Evolutionary conservation across 2,329 filamentous ascomycete genomes (phyloP), one percentile per base, ranked within the genome.

Genomic region (Graphilbum ipis-grandicollis): DNA sequence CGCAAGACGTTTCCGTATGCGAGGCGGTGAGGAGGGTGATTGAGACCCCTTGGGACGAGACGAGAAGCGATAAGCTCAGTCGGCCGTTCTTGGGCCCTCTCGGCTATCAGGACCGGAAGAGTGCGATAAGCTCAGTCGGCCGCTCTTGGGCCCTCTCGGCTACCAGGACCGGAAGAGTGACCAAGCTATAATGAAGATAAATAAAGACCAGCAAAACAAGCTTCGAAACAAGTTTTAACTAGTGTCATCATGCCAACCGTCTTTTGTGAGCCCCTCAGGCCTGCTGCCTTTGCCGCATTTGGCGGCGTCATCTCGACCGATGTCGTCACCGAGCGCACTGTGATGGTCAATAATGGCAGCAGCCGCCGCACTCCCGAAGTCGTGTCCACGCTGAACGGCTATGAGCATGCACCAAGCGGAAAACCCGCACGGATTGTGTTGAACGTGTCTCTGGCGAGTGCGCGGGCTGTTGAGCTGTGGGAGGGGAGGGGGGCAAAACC

Each of bases 1-100:
- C 58, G 53, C 41, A 50, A 54, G 39, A 55, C 62, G 38, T 66
- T 60, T 42, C 64, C 64, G 8, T 43, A 41, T 18, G 26, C 15
- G 30, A n/a, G n/a, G n/a, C n/a, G n/a, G n/a, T n/a, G n/a, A n/a
- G n/a, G n/a, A n/a, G n/a, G n/a, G n/a, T n/a, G n/a, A n/a, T n/a
- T n/a, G n/a, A n/a, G n/a, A n/a, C n/a, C n/a, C n/a, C n/a, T n/a
- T n/a, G n/a, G n/a, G n/a, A n/a, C n/a, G n/a, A n/a, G n/a, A n/a
- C n/a, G n/a, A n/a, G n/a, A n/a, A n/a, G n/a, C n/a, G n/a, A n/a
- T n/a, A n/a, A n/a, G n/a, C n/a, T n/a, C n/a, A n/a, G n/a, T n/a
- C n/a, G n/a, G n/a, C n/a, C n/a, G n/a, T n/a, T n/a, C n/a, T n/a
- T n/a, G n/a, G n/a, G n/a, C n/a, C n/a, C n/a, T n/a, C n/a, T n/a